phyloP scores from a whole-genome alignment of 257 asterid genomes.

The Solanum tacnaense region DNA sequence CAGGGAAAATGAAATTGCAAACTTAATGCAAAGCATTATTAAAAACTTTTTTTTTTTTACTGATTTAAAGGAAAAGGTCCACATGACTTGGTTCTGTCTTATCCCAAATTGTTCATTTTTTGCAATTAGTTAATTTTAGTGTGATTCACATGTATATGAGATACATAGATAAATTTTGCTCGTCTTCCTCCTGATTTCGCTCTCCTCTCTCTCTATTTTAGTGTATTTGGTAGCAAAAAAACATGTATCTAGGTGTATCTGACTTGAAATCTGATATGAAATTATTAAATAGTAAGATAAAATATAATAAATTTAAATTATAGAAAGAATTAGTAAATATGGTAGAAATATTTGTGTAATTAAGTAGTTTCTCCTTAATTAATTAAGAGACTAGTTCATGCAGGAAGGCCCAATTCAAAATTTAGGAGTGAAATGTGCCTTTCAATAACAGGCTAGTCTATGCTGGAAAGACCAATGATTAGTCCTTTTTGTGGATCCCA shows the following conservation, averaged over 20 bases:
- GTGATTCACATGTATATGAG: no score
- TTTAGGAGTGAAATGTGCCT: neutral
- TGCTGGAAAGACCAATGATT: neutral
- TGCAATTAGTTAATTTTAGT: no score
- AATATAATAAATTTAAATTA: no score
- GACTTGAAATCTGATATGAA: no score
- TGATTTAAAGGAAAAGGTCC: neutral
- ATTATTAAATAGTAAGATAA: no score
- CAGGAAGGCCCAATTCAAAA: neutral
- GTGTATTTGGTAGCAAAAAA: no score
- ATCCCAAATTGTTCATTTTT: neutral
- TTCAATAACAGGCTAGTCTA: neutral
- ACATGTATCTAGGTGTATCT: no score
- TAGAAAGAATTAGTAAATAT: no score
- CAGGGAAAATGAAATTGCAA: neutral
- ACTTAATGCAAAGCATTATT: neutral
- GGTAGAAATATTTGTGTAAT: no score
- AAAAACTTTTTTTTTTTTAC: neutral
- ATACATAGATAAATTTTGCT: accelerated
- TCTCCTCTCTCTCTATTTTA: no score
- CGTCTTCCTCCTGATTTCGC: accelerated
- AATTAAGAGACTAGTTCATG: neutral
- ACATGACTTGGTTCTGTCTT: neutral
- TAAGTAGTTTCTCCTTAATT: neutral
- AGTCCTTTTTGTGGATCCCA: neutral